Evolutionary conservation across 495 filamentous ascomycete genomes (phyloP).

Genomic region (Aspergillus diversus): DNA sequence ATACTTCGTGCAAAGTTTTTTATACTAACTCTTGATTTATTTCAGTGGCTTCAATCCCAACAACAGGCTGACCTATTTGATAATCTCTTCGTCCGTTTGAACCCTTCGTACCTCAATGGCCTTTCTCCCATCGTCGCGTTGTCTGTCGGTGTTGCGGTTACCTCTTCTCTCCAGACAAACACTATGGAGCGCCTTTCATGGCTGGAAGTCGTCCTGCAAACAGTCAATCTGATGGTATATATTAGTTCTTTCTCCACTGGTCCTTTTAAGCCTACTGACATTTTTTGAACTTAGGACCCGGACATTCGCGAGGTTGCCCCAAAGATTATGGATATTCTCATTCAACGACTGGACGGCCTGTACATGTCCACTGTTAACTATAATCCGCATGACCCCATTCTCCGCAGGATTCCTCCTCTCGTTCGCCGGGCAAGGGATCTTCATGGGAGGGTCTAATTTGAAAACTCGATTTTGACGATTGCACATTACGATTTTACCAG

Average conservation of each 20-base stretch:
- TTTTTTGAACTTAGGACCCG: constrained; percentile 57
- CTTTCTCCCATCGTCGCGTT: constrained; percentile 78
- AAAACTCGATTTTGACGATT: constrained; percentile 2
- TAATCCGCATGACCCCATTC: constrained; percentile 61
- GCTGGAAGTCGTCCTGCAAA: constrained; percentile 72
- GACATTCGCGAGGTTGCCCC: constrained; percentile 70
- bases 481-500: constrained; percentile 10
- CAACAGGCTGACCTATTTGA: constrained; percentile 79
- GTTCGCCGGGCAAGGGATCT: constrained; percentile 60
- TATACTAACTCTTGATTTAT: constrained; percentile 13
- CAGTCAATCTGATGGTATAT: constrained; percentile 54
- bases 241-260: not conserved
- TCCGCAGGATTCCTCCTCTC: constrained; percentile 64
- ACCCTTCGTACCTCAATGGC: constrained; percentile 66
- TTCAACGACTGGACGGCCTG: constrained; percentile 69
- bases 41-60: constrained; percentile 83
- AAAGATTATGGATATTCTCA: constrained; percentile 70
- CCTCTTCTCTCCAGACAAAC: constrained; percentile 67
- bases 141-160: constrained; percentile 82
- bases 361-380: constrained; percentile 68
- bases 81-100: constrained; percentile 72
- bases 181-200: constrained; percentile 71
- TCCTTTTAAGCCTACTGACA: no score
- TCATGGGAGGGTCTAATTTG: constrained; percentile 15
- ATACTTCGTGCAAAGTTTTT: not conserved